phyloP scores from a whole-genome alignment of 768 basidiomycete species.

The Leccinum olivaceopallidum region DNA sequence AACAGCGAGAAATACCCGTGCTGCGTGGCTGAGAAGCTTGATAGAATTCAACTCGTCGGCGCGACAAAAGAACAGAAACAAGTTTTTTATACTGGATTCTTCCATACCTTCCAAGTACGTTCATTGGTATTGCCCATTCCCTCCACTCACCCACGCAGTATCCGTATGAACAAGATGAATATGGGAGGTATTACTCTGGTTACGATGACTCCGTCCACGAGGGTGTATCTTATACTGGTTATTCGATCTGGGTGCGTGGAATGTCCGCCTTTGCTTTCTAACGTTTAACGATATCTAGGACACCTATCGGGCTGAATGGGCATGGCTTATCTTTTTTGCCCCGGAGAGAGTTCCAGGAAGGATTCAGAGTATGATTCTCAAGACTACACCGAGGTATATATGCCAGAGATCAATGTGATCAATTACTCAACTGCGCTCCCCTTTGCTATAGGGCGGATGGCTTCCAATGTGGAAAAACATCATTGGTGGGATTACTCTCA shows the following conservation, averaged over 20 bases:
- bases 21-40: conserved; percentile 57
- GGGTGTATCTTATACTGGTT: conserved; percentile 75
- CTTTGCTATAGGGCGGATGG: conserved; percentile 61
- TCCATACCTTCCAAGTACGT: conserved; percentile 59
- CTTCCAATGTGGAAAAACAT: conserved; percentile 92
- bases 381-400: conserved; percentile 63
- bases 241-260: conserved; percentile 69
- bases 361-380: conserved; percentile 75
- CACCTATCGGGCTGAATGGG: conserved; percentile 78
- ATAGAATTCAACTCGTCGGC: conserved; percentile 49
- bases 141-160: conserved; percentile 45
- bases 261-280: background rate
- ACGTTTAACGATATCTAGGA: conserved; percentile 45
- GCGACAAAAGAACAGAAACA: conserved; percentile 48
- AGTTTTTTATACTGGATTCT: conserved; percentile 58
- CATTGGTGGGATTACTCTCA: conserved; percentile 43
- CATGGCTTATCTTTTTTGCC: conserved; percentile 73
- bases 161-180: conserved; percentile 74
- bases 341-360: conserved; percentile 78
- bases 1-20: conserved; percentile 48
- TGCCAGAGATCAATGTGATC: background rate
- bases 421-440: background rate
- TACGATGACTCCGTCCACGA: conserved; percentile 67
- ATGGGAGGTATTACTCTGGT: conserved; percentile 70
- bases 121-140: background rate